Percentiles rank a stretch among this genome's conserved stretches.
phyloP scores from a whole-genome alignment of 805 yeast genomes.

The Saturnispora serradocipensis region DNA sequence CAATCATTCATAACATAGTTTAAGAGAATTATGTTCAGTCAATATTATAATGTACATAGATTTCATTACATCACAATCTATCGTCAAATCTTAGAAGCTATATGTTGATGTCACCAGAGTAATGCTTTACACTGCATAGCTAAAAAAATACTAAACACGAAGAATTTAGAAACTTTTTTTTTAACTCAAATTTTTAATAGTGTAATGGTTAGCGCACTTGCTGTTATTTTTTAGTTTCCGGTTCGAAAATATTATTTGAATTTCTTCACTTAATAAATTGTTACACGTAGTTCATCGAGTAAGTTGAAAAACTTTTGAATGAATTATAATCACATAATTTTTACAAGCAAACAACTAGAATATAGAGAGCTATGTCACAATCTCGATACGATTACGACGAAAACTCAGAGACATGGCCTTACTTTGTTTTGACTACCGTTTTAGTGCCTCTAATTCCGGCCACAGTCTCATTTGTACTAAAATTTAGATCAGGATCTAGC shows the following conservation, averaged over 20 bases:
- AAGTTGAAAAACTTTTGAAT: neutral
- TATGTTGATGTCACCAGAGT: too few relatives aligned
- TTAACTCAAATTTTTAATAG: too few relatives aligned
- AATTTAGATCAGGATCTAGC: neutral
- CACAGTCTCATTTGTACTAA: slow-evolving; percentile 21
- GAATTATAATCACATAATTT: neutral
- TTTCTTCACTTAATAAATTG: neutral
- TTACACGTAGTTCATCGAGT: neutral
- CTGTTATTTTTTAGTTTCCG: neutral
- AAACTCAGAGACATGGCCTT: slow-evolving; percentile 88
- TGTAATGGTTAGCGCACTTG: too few relatives aligned
- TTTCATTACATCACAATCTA: too few relatives aligned
- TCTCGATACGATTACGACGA: slow-evolving; percentile 76
- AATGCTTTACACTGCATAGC: too few relatives aligned
- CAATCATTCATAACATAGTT: too few relatives aligned
- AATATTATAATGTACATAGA: too few relatives aligned
- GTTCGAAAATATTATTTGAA: neutral
- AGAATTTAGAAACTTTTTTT: too few relatives aligned
- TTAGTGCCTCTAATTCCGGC: slow-evolving; percentile 59
- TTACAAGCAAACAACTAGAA: neutral
- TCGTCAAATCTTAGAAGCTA: too few relatives aligned
- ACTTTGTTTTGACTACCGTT: slow-evolving; percentile 66
- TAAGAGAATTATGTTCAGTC: too few relatives aligned
- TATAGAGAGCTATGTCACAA: slow-evolving; percentile 32
- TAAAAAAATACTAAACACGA: too few relatives aligned